Evolutionary conservation across 1,139 yeast genomes (phyloP).

Genomic region (Hemisphaericaspora lyxosophila): DNA sequence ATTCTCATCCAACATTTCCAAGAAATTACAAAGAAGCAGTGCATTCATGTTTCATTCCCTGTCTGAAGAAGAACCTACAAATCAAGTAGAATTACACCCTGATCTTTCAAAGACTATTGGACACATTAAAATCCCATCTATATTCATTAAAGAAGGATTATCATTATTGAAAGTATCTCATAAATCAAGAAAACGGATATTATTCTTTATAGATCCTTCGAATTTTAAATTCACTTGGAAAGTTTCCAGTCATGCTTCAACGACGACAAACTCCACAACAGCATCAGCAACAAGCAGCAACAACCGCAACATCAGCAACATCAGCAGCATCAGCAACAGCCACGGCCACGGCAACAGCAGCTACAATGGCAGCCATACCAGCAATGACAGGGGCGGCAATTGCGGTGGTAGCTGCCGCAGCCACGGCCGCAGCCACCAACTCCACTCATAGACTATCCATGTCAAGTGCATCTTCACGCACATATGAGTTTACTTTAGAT

Average conservation of each 20-base stretch:
- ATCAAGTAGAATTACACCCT: slow-evolving; percentile 11
- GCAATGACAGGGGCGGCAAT: slow-evolving; percentile 1
- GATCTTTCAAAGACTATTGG: slow-evolving; percentile 15
- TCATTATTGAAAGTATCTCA: slow-evolving; percentile 65
- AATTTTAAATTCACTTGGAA: slow-evolving; percentile 51
- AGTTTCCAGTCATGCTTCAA: slow-evolving; percentile 15
- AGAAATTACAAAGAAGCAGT: slow-evolving; percentile 5
- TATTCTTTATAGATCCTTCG: slow-evolving; percentile 32
- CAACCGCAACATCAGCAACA: slow-evolving; percentile 14
- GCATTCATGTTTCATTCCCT: slow-evolving; percentile 5
- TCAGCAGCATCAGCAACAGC: slow-evolving; percentile 7
- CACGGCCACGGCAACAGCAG: too few species aligned
- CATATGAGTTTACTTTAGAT: slow-evolving; percentile 61
- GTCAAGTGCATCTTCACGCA: slow-evolving; percentile 14
- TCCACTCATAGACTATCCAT: slow-evolving; percentile 16
- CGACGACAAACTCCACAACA: slow-evolving; percentile 14
- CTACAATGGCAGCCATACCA: too few species aligned
- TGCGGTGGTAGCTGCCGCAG: slow-evolving; percentile 30
- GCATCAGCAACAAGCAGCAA: slow-evolving; percentile 12
- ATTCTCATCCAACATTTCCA: slow-evolving; percentile 4
- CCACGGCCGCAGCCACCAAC: slow-evolving; percentile 1
- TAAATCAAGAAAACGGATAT: slow-evolving; percentile 57
- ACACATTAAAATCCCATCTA: slow-evolving; percentile 20
- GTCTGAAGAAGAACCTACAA: not conserved
- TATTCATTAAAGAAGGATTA: slow-evolving; percentile 43